phyloP scores from a whole-genome alignment of 2,329 filamentous ascomycete genomes.

The Monosporascus sp. region DNA sequence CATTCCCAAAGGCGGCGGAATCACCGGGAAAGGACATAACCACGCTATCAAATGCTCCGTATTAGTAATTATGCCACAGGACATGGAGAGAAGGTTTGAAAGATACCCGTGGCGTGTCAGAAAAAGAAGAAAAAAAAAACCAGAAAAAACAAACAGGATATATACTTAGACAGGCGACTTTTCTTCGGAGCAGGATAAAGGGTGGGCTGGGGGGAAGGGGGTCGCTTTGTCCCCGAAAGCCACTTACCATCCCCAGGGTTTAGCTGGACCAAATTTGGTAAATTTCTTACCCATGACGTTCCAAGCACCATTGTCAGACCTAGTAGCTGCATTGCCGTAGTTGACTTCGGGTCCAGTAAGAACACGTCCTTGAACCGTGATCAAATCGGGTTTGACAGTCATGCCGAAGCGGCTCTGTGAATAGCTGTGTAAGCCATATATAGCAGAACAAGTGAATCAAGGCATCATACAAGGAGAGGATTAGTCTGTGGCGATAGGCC shows the following conservation, averaged over 20 bases:
- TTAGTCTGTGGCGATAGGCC: conserved; percentile 37
- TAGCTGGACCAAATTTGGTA: conserved; percentile 31
- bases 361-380: conserved; percentile 60
- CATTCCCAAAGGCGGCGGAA: background rate
- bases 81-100: background rate
- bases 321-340: conserved; percentile 32
- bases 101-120: no score
- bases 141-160: no score
- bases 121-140: no score
- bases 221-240: conserved; percentile 1
- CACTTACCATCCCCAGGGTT: conserved; percentile 34
- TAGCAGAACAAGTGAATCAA: no score
- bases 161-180: no score
- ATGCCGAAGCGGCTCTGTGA: conserved; percentile 46
- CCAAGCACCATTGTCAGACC: background rate
- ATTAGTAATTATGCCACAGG: background rate
- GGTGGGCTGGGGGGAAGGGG: no score
- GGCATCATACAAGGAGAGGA: conserved; percentile 28
- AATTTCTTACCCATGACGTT: conserved; percentile 31
- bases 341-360: conserved; percentile 46
- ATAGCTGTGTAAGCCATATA: conserved; percentile 1
- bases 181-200: no score
- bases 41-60: no score
- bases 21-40: no score
- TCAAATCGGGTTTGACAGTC: conserved; percentile 39